phyloP scores from a whole-genome alignment of 2,329 filamentous ascomycete species.

The Trichophaea hybrida region DNA sequence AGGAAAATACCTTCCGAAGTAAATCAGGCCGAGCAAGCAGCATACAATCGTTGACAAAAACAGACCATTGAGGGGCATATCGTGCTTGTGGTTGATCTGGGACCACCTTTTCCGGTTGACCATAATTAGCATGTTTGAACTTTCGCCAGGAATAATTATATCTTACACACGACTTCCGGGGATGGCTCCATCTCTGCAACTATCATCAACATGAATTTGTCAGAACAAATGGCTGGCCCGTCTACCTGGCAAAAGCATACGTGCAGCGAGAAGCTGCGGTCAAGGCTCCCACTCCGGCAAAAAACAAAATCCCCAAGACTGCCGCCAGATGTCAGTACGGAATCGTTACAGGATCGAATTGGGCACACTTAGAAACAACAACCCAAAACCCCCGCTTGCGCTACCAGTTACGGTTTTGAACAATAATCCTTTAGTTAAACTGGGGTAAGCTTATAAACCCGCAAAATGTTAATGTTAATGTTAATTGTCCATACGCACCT shows the following conservation, averaged over 20 bases:
- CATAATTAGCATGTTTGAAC: not conserved
- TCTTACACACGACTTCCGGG: slow-evolving; percentile 45
- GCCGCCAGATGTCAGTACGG: not conserved
- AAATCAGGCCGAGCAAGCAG: slow-evolving; percentile 60
- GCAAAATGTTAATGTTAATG: not conserved
- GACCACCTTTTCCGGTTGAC: slow-evolving; percentile 37
- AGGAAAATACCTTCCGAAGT: slow-evolving; percentile 48
- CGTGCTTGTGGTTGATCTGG: slow-evolving; percentile 48
- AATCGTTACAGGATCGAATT: not conserved
- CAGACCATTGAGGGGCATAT: slow-evolving; percentile 57
- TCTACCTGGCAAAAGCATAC: slow-evolving; percentile 52
- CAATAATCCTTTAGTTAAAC: slow-evolving; percentile 34
- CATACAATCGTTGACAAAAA: slow-evolving; percentile 53
- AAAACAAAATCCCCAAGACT: slow-evolving; percentile 59
- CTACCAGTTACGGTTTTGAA: slow-evolving; percentile 66
- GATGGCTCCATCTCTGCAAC: slow-evolving; percentile 52
- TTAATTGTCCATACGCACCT: slow-evolving; percentile 31
- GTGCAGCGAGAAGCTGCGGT: slow-evolving; percentile 62
- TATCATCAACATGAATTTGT: slow-evolving; percentile 32
- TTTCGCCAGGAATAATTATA: not conserved
- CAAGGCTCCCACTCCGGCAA: slow-evolving; percentile 59
- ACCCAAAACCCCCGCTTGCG: slow-evolving; percentile 55
- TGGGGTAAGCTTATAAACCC: not conserved
- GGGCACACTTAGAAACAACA: slow-evolving; percentile 48
- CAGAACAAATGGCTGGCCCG: no score